Conservation (phyloP, 495 filamentous ascomycete species). For the Bacidia gigantensis region DNA sequence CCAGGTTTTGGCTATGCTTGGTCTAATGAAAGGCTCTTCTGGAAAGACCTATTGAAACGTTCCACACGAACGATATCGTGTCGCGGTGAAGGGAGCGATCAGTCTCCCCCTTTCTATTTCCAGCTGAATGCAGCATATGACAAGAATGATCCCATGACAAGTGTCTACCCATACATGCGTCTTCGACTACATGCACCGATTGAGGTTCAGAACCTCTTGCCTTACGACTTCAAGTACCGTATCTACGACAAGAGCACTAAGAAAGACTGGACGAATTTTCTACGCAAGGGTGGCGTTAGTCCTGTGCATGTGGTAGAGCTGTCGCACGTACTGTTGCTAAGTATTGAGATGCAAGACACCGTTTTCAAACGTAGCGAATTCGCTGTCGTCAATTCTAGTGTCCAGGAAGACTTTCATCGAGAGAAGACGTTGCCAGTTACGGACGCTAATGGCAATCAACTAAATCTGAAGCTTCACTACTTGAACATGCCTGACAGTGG, state of each 20-base stretch:
- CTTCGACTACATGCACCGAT: slow-evolving; percentile 81
- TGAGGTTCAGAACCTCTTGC: slow-evolving; percentile 86
- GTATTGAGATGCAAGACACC: slow-evolving; percentile 91
- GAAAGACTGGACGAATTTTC: slow-evolving; percentile 97
- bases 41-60: slow-evolving; percentile 76
- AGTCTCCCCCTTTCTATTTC: slow-evolving; percentile 81
- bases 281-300: slow-evolving; percentile 88
- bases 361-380: slow-evolving; percentile 91
- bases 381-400: slow-evolving; percentile 84
- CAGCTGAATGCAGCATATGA: slow-evolving; percentile 79
- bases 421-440: slow-evolving; percentile 69
- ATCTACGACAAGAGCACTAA: slow-evolving; percentile 97
- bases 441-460: slow-evolving; percentile 62
- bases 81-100: slow-evolving; percentile 64
- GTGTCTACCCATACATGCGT: slow-evolving; percentile 86
- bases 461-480: slow-evolving; percentile 82
- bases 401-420: slow-evolving; percentile 73
- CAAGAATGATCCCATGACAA: slow-evolving; percentile 65
- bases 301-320: slow-evolving; percentile 94
- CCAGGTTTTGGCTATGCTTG: slow-evolving; percentile 94
- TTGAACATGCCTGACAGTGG: slow-evolving; percentile 85
- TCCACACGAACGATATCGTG: slow-evolving; percentile 79
- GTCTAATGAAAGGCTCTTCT: slow-evolving; percentile 78
- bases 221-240: slow-evolving; percentile 96
- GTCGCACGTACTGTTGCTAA: slow-evolving; percentile 81